These are phyloP conservation scores for Bimuria novae-zelandiae DNA, from an alignment of 2,329 filamentous ascomycete genomes.

Conservation along the genomic window DNA sequence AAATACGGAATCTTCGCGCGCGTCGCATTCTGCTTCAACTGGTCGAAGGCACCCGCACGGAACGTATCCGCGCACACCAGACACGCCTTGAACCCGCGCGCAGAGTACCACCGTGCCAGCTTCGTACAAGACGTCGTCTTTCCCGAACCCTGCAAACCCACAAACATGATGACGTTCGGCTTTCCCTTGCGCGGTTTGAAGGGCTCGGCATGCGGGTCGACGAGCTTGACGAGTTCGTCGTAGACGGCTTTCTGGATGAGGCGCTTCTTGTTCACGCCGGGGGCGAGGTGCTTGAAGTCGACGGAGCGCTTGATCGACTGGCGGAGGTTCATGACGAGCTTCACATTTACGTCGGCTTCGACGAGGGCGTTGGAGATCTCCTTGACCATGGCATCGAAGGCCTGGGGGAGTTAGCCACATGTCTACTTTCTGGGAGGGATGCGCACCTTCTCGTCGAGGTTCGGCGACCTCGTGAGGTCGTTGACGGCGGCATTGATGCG, in stretches of 20 bases:
- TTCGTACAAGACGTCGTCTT: constrained; percentile 99
- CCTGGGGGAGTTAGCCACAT: constrained; percentile 57
- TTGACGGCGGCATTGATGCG: constrained; percentile 97
- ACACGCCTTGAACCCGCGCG: constrained; percentile 87
- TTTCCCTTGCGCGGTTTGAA: constrained; percentile 98
- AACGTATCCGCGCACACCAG: constrained; percentile 98
- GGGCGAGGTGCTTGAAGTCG: constrained; percentile 91
- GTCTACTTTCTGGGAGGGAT: neutral
- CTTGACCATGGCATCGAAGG: constrained; percentile 97
- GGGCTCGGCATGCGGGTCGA: constrained; percentile 91
- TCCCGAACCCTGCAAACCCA: constrained; percentile 94
- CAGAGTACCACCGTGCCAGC: constrained; percentile 91
- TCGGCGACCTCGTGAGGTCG: constrained; percentile 88
- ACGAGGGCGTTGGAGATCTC: constrained; percentile 95
- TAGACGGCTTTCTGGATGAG: constrained; percentile 98
- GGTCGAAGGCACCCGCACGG: constrained; percentile 96
- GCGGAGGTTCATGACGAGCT: constrained; percentile 85
- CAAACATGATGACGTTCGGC: constrained; percentile 98
- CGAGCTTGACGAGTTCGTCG: constrained; percentile 92
- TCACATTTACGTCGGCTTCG: constrained; percentile 96
- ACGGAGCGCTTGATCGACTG: constrained; percentile 90
- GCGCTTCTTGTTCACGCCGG: constrained; percentile 96
- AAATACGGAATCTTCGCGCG: constrained; percentile 99
- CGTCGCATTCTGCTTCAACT: constrained; percentile 97
- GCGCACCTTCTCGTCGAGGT: constrained; percentile 89